Base-by-base conservation (phyloP, 2,329 filamentous ascomycete species). In the Penicillium sclerotiorum region DNA sequence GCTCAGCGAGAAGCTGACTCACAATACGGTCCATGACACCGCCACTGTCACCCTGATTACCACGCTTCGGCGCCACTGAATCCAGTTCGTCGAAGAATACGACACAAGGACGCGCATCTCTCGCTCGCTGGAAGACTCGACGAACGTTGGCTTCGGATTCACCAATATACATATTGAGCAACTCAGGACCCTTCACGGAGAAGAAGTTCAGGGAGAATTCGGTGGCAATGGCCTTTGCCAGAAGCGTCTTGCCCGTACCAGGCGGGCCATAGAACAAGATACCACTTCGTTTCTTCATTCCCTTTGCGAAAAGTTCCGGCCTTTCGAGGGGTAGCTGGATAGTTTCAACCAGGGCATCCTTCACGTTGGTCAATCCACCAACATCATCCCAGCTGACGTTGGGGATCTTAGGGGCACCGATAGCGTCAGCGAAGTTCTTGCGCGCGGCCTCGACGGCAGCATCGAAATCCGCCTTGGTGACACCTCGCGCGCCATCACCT, bases 91-190 rank as follows among this genome's bases (percentile, higher is more conserved):
- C 94, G 55, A 99, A 85, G 86, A 99, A 99, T 62, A 99, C 95
- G 51, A 99, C 90, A 66, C 95, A 99, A 72, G 94, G 94, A 59
- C 94, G 93, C 51, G 95, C 94, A 58, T 94, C 94, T 64, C 94
- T 90, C 57, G 94, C 94, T 81, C 96, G 96, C 83, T 99, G 94
- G 74, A 99, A 99, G 61, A 99, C 97, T 71, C 97, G 94, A 67
- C 94, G 89, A 58, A 99, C 97, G 76, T 99, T 99, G 81, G 91
- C 96, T 79, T 99, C 95, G 47, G 94, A 99, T 79, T 99, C 94
- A 86, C 94, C 94, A 71, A 99, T 97, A 89, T 95, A 99, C 94
- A 99, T 99, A 73, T 92, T 96, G 62, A 99, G 85, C 68, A 99
- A 82, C 74, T 99, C 94, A 33, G 94, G 95, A 52, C 94, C 94